Evolutionary conservation across 495 filamentous ascomycete species (phyloP), one percentile per base, ranked within the genome.

Genomic region (Podospora anserina): DNA sequence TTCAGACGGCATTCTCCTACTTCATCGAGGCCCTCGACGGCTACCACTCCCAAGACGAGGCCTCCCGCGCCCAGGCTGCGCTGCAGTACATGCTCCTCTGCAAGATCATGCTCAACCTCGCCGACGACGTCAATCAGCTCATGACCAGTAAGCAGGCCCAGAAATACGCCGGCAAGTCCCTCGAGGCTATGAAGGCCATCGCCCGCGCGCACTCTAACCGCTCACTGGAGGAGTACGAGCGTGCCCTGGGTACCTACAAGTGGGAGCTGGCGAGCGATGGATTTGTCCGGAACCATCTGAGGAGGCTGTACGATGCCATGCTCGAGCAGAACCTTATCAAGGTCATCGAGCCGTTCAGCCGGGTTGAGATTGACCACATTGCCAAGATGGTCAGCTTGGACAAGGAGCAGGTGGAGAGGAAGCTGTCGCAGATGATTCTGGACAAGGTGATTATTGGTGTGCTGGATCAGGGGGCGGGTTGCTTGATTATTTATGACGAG

Each of bases 71-170:
- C 5, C 94, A 93, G 9, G 89, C 94, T 9, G 91, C 95, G 28
- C 83, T 99, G 70, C 96, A 99, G 81, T 99, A 99, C 86, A 98
- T 99, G 96, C 85, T 99, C 44, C 88, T 99, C 32, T 98, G 95
- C 86, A 97, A 98, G 85, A 96, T 99, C 82, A 98, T 99, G 95
- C 85, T 97, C 70, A 99, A 99, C 82, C 82, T 94, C 39, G 92
- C 88, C 70, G 93, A 97, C 83, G 95, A 99, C 81, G 94, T 99
- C 76, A 94, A 93, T 80, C 86, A 88, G 74, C 84, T 99, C 65
- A 90, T 98, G 87, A 88, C 89, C 18, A 93, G 91, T 59, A 99
- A 99, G 85, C 92, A 96, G 78, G 95, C 95, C 34, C 87, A 93
- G 74, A 95, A 96, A 81, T 97, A 98, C 78, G 94, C 94, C 27